Percentiles rank a stretch among this genome's conserved stretches.
Conservation (phyloP, 108 stramenopile species). For the Phaeodactylum tricornutum region DNA sequence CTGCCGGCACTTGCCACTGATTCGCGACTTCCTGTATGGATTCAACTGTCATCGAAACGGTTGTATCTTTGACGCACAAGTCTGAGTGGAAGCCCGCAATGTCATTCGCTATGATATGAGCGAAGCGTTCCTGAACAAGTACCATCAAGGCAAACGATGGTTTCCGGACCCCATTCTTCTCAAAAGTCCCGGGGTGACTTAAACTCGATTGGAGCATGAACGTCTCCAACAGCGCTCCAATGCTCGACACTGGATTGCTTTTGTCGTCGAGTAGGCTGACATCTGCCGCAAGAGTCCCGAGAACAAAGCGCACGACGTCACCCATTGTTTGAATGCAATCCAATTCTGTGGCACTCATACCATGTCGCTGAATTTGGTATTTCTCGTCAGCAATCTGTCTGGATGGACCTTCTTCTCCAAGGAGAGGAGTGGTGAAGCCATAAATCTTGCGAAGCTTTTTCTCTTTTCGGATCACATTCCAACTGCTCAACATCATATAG, state of each 20-base stretch:
- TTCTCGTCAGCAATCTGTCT: neutral
- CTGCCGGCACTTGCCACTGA: constrained; percentile 72
- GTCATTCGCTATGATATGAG: constrained; percentile 70
- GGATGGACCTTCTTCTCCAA: no score
- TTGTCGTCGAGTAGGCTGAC: no score
- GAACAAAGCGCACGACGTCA: no score
- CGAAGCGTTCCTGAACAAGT: constrained; percentile 68
- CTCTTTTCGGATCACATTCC: constrained; percentile 30
- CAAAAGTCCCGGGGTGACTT: neutral
- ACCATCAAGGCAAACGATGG: constrained; percentile 66
- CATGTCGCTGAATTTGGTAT: neutral
- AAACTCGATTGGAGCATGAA: neutral
- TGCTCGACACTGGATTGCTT: neutral
- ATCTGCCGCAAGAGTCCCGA: no score
- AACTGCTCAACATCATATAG: constrained; percentile 28
- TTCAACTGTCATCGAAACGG: constrained; percentile 50
- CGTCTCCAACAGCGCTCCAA: constrained; percentile 24
- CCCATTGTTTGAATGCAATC: neutral
- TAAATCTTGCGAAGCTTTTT: constrained; percentile 12
- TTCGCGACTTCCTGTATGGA: constrained; percentile 42
- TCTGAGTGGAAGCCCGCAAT: constrained; percentile 63
- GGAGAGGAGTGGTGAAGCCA: neutral
- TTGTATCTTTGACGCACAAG: constrained; percentile 52
- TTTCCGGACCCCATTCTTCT: no score
- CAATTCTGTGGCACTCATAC: constrained; percentile 5